phyloP scores from a whole-genome alignment of 176 grass and related monocot species.

The Avena atlantica region DNA sequence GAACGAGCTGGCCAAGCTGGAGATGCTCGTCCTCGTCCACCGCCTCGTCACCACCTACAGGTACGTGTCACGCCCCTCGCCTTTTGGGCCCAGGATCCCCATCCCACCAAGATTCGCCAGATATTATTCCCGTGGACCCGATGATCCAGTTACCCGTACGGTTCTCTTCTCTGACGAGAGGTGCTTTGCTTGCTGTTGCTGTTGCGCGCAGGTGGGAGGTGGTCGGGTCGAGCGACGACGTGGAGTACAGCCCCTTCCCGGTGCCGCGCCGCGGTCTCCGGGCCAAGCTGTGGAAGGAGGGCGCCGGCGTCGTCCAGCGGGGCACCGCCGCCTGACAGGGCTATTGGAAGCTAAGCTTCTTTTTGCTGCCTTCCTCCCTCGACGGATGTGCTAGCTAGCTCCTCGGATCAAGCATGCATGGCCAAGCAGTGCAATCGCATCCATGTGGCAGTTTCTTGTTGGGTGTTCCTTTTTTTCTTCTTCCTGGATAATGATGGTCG shows the following conservation, averaged over 20 bases:
- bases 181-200: no score
- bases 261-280: slow-evolving; percentile 64
- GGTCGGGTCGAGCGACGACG: slow-evolving; percentile 45
- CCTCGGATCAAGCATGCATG: neutral
- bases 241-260: slow-evolving; percentile 82
- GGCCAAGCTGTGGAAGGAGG: slow-evolving; percentile 47
- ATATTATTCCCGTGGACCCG: neutral
- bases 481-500: slow-evolving; percentile 7
- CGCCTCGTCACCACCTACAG: slow-evolving; percentile 84
- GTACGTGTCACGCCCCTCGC: slow-evolving; percentile 36
- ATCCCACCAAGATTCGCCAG: neutral
- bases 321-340: neutral
- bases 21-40: slow-evolving; percentile 88
- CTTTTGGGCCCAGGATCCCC: no score
- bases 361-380: neutral
- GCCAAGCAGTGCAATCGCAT: neutral
- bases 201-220: slow-evolving; percentile 59
- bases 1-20: slow-evolving; percentile 93
- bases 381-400: neutral
- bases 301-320: neutral
- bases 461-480: neutral
- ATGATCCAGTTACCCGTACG: no score
- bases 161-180: no score
- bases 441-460: neutral
- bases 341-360: neutral